phyloP scores from a whole-genome alignment of 805 yeast species.

The Cyberlindnera euphorbiiphila region DNA sequence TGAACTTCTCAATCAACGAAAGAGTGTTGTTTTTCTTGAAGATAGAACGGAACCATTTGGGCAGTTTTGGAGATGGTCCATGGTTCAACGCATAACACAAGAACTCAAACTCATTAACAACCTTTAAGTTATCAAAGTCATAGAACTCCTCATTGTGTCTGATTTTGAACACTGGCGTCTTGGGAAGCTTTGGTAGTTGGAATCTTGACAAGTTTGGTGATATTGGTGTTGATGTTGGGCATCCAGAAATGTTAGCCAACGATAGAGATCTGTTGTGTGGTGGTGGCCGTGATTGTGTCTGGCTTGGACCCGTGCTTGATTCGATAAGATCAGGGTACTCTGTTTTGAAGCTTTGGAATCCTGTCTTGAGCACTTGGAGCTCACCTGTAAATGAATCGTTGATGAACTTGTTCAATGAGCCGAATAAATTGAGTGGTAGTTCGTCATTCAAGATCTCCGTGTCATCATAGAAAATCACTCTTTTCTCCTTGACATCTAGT shows the following conservation, averaged over 20 bases:
- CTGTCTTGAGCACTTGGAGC: slow-evolving; percentile 39
- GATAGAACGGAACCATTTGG: slow-evolving; percentile 46
- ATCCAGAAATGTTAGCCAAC: slow-evolving; percentile 12
- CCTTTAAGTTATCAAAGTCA: slow-evolving; percentile 19
- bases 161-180: slow-evolving; percentile 42
- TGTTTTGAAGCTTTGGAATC: slow-evolving; percentile 36
- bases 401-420: slow-evolving; percentile 46
- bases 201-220: slow-evolving; percentile 43
- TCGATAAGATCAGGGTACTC: slow-evolving; percentile 28
- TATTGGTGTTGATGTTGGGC: slow-evolving; percentile 8
- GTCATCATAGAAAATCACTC: slow-evolving; percentile 25
- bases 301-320: not conserved
- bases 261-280: slow-evolving; percentile 24
- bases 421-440: slow-evolving; percentile 39
- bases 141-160: slow-evolving; percentile 51
- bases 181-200: slow-evolving; percentile 43
- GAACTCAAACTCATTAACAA: slow-evolving; percentile 23
- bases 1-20: slow-evolving; percentile 48
- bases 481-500: slow-evolving; percentile 8
- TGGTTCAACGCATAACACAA: slow-evolving; percentile 9
- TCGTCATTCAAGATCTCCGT: slow-evolving; percentile 17
- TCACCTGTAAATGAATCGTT: slow-evolving; percentile 38
- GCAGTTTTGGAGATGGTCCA: slow-evolving; percentile 8
- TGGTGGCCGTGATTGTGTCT: slow-evolving; percentile 5
- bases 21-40: slow-evolving; percentile 24